Evolutionary conservation across 768 basidiomycete species (phyloP), one percentile per base, ranked within the genome.

Genomic region (Punctularia strigosozonata): DNA sequence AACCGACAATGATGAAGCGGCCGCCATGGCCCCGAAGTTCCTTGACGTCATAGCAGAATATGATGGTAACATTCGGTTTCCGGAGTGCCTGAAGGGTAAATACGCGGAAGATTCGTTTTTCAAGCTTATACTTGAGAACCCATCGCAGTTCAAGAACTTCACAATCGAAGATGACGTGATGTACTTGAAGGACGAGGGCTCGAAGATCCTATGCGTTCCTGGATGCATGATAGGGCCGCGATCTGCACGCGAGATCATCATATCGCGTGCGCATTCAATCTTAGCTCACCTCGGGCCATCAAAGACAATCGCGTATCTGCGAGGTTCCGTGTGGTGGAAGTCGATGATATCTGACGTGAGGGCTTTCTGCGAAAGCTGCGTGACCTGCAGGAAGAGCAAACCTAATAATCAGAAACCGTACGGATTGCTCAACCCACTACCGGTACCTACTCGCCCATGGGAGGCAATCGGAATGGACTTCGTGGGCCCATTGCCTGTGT

Each of bases 291-390:
- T 68, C 0, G 62, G 66, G 1, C 15, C 46, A 0, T 21, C 6
- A 1, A 68, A 66, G 40, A 68, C 63, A 0, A 12, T 65, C 0
- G 25, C 41, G 1, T 61, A 58, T 23, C 46, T 66, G 0, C 31
- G 50, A 5, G 53, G 61, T 19, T 43, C 60, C 6, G 56, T 64
- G 0, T 67, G 65, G 63, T 66, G 66, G 66, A 57, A 57, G n/a
- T 38, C 49, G 0, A 59, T 68, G 39, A 50, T 45, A 0, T 4
- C 23, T 0, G 60, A 68, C 21, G 44, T 57, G 0, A 36, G 49
- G 5, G 39, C 44, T 0, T 65, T 32, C 28, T 62, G 62, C 32
- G 43, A 50, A 4, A 41, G 48, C 3, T 58, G 57, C 39, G 2
- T 13, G 5, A 45, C 42, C 7, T 58, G 57, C 36, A 36, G 30